Base-by-base conservation (phyloP, 371 early-diverging fungal species). In the Apophysomyces trapeziformis region DNA sequence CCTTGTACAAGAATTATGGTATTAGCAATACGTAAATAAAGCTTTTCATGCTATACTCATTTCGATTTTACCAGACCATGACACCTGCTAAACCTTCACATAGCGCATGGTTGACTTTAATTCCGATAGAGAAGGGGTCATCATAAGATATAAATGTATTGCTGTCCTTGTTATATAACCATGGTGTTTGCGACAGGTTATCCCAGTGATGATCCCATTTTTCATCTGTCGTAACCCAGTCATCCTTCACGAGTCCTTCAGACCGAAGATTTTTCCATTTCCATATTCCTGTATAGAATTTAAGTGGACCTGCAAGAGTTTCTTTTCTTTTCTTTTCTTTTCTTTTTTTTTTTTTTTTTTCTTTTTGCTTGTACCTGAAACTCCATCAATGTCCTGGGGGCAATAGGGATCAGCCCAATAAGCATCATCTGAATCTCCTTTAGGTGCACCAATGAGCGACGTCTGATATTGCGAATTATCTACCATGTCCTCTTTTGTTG, bases 121-220 rank as follows among this genome's bases (percentile, higher is more conserved):
- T 68, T 6, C 71, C 68, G 8, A 90, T 46, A 5, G 89, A 89
- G 14, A 70, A 59, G 26, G 86, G 82, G 68, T 89, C 90, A 66
- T 92, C 90, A 63, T 89, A 92, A 13, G 87, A 84, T 44, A 92
- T 80, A 59, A 83, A 89, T 0, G 71, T 76, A 37, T 84, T 79
- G 45, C 74, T 71, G 2, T 76, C 63, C 5, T 84, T 72, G 47
- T 88, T 87, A 78, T 86, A 90, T 62, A 91, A 68, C 91, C 90
- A 90, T n/a, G 91, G 91, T 0, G 91, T 90, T 70, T 84, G 71
- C 18, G 89, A 75, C 8, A 70, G 70, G n/a, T 80, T 68, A 58
- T 91, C 92, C 88, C 86, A 89, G 64, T 85, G 71, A 18, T 87
- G 83, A 12, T 68, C 68, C 85, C 85, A 89, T 8, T 82, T 82